phyloP scores from a whole-genome alignment of 768 basidiomycete genomes.

The Lactarius tabidus region DNA sequence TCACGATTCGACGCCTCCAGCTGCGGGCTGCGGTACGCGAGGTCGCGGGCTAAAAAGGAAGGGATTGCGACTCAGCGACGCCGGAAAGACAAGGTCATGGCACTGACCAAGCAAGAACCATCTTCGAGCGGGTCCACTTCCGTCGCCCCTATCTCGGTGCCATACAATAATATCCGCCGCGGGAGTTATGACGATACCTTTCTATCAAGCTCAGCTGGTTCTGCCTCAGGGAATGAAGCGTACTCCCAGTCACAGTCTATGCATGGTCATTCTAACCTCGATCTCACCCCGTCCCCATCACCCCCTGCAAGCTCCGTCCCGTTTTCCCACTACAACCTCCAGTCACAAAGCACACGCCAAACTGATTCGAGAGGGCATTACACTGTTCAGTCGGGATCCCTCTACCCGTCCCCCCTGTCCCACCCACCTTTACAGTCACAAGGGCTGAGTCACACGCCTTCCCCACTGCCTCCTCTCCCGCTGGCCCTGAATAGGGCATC shows the following conservation, averaged over 20 bases:
- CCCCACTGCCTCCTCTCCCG: constrained; percentile 18
- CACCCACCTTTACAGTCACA: constrained; percentile 36
- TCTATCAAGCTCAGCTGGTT: constrained; percentile 44
- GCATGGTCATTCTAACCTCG: constrained; percentile 43
- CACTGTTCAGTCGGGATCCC: constrained; percentile 14
- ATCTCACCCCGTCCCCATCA: constrained; percentile 60
- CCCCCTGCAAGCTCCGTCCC: constrained; percentile 50
- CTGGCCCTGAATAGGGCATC: constrained; percentile 22
- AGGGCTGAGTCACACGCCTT: constrained; percentile 11
- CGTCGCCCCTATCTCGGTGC: constrained; percentile 38
- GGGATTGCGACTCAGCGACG: constrained; percentile 58
- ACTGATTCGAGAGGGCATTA: constrained; percentile 29
- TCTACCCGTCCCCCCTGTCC: constrained; percentile 49
- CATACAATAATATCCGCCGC: constrained; percentile 46
- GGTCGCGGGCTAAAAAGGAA: constrained; percentile 86
- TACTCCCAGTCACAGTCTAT: constrained; percentile 31
- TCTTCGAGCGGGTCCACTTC: constrained; percentile 30
- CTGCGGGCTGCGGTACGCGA: constrained; percentile 82
- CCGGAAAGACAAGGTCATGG: constrained; percentile 56
- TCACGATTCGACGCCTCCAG: constrained; percentile 37
- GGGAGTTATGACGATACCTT: constrained; percentile 46
- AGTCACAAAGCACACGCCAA: constrained; percentile 33
- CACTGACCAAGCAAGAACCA: constrained; percentile 29
- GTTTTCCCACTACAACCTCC: constrained; percentile 55
- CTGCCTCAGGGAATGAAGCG: constrained; percentile 54